These are phyloP conservation scores for Lichtheimia corymbifera DNA, from an alignment of 371 early-diverging fungal genomes.

Conservation along the genomic window DNA sequence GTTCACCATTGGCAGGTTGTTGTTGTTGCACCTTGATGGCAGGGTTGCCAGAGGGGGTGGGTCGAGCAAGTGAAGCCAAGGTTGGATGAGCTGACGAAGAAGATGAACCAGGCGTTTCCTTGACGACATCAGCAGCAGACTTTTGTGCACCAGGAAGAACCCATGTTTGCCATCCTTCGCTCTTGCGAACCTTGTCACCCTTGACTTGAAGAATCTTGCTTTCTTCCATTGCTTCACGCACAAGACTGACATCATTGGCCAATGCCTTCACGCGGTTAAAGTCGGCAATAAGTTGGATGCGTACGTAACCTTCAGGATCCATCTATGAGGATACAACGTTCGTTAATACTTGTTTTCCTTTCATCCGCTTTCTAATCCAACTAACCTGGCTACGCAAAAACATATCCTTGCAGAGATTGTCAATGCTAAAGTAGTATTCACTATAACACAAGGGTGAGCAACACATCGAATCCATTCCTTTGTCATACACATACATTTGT, in stretches of 20 bases:
- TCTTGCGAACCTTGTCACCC: constrained; percentile 59
- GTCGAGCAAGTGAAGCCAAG: constrained; percentile 43
- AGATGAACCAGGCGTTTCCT: constrained; percentile 12
- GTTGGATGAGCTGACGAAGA: constrained; percentile 29
- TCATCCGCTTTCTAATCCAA: too few relatives aligned
- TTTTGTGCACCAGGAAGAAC: constrained; percentile 38
- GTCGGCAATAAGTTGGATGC: constrained; percentile 69
- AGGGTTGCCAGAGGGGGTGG: constrained; percentile 21
- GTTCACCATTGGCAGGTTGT: constrained; percentile 18
- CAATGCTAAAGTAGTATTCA: constrained; percentile 94
- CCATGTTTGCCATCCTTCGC: constrained; percentile 82
- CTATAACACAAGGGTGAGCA: constrained; percentile 21
- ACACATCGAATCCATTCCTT: background rate
- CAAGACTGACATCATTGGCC: constrained; percentile 61
- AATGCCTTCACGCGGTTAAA: constrained; percentile 87
- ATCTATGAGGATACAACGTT: constrained; percentile 52
- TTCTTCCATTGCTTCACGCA: constrained; percentile 59
- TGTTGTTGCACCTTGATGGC: constrained; percentile 18
- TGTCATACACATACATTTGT: constrained; percentile 50
- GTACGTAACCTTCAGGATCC: constrained; percentile 80
- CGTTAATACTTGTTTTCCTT: too few relatives aligned
- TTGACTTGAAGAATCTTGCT: constrained; percentile 62
- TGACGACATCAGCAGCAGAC: constrained; percentile 31
- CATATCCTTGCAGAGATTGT: constrained; percentile 92
- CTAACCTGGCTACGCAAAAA: constrained; percentile 78